Percentiles rank a stretch among this genome's conserved stretches.
These are phyloP conservation scores for Huiozyma sinensis DNA, from an alignment of 805 yeast species.

Conservation along the genomic window DNA sequence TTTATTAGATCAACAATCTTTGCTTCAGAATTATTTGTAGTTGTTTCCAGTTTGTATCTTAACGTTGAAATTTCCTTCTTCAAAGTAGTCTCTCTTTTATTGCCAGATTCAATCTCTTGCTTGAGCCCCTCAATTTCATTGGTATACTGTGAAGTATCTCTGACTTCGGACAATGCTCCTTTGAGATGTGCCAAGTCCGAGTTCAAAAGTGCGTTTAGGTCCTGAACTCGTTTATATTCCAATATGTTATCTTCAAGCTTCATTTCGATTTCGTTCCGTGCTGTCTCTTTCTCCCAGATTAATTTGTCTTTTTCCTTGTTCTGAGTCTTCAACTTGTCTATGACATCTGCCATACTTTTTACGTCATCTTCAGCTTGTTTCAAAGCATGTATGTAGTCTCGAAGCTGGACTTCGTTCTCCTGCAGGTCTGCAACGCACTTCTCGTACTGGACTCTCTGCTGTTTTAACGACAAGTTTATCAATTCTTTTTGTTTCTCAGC, in stretches of 20 bases:
- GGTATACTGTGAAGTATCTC: conserved; percentile 35
- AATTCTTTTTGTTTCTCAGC: conserved; percentile 46
- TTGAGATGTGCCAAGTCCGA: conserved; percentile 48
- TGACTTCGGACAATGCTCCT: conserved; percentile 33
- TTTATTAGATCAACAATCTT: conserved; percentile 31
- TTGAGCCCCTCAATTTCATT: conserved; percentile 45
- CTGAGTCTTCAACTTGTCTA: conserved; percentile 42
- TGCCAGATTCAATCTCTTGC: conserved; percentile 40
- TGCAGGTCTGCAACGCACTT: conserved; percentile 65
- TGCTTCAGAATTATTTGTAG: conserved; percentile 30
- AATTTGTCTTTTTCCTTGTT: conserved; percentile 44
- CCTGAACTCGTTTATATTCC: conserved; percentile 41
- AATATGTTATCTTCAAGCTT: conserved; percentile 45
- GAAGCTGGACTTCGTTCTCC: conserved; percentile 61
- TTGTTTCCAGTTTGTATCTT: conserved; percentile 47
- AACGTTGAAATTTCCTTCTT: conserved; percentile 55
- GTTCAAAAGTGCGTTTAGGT: conserved; percentile 38
- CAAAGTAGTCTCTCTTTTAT: conserved; percentile 55
- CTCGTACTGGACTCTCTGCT: conserved; percentile 64
- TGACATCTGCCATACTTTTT: conserved; percentile 40
- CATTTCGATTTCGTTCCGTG: conserved; percentile 42
- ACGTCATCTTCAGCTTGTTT: conserved; percentile 42
- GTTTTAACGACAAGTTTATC: conserved; percentile 41
- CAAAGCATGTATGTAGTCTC: conserved; percentile 39
- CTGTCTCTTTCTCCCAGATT: conserved; percentile 43